A percentile compares a stretch with the other conserved stretches of the same genome.
phyloP scores from a whole-genome alignment of 257 asterid genomes.

The Solanum clarkiae region DNA sequence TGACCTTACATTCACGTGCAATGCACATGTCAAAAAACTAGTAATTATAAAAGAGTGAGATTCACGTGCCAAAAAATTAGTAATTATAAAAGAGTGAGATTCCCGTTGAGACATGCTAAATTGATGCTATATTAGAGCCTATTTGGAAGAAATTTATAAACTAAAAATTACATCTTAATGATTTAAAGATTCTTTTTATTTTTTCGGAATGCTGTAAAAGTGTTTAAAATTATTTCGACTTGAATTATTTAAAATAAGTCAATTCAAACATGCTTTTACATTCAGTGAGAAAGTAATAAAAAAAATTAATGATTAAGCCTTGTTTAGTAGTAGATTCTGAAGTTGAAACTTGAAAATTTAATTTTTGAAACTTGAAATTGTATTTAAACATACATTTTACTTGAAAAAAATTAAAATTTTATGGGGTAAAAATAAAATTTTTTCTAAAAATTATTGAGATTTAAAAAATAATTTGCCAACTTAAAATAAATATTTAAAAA shows the following conservation, averaged over 20 bases:
- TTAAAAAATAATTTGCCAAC: neutral
- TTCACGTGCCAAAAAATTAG: too few species aligned
- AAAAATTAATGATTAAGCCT: neutral
- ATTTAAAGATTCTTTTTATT: too few species aligned
- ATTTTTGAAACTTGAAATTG: too few species aligned
- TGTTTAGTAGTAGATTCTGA: neutral
- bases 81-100: too few species aligned
- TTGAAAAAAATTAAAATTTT: too few species aligned
- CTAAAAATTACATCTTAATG: too few species aligned
- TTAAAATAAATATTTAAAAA: neutral
- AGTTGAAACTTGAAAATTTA: neutral
- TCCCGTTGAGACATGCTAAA: neutral
- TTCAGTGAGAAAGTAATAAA: neutral
- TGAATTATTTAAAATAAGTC: neutral
- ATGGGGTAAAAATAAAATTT: too few species aligned
- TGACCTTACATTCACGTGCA: too few species aligned
- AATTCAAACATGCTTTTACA: neutral
- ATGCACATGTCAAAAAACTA: too few species aligned
- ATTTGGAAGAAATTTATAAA: neutral
- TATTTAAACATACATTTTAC: too few species aligned
- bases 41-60: too few species aligned
- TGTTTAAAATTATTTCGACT: neutral
- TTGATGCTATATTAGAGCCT: neutral
- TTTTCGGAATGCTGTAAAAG: neutral
- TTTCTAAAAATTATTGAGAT: too few species aligned